These are phyloP conservation scores for Aspergillus japonicus DNA, from an alignment of 2,329 filamentous ascomycete species.

Conservation along the genomic window DNA sequence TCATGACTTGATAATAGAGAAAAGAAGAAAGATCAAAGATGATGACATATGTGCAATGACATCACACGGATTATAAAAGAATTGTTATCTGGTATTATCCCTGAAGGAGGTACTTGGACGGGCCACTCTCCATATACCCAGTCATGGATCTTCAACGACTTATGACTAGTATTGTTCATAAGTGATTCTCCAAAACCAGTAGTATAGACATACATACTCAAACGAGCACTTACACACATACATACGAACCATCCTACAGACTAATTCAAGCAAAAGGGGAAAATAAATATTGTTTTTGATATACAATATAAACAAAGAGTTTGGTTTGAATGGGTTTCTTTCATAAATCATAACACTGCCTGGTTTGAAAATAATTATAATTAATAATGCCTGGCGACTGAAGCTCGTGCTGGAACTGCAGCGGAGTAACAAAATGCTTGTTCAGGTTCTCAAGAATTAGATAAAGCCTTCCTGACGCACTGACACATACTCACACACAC, in stretches of 20 bases:
- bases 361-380: conserved; percentile 14
- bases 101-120: too few species aligned
- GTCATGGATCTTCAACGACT: too few species aligned
- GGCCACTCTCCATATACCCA: too few species aligned
- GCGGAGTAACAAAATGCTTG: neutral
- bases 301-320: conserved; percentile 13
- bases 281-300: neutral
- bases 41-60: too few species aligned
- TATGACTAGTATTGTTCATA: too few species aligned
- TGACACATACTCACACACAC: neutral
- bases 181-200: too few species aligned
- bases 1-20: too few species aligned
- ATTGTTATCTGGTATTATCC: too few species aligned
- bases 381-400: conserved; percentile 14
- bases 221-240: conserved; percentile 22
- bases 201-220: neutral
- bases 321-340: conserved; percentile 8
- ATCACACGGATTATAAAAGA: too few species aligned
- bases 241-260: neutral
- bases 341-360: conserved; percentile 26
- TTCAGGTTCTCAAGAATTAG: neutral
- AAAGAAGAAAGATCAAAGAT: too few species aligned
- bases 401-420: conserved; percentile 15
- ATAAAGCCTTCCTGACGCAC: neutral
- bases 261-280: neutral